These are phyloP conservation scores for Solanum sitiens DNA, from an alignment of 257 asterid genomes.

Conservation along the genomic window DNA sequence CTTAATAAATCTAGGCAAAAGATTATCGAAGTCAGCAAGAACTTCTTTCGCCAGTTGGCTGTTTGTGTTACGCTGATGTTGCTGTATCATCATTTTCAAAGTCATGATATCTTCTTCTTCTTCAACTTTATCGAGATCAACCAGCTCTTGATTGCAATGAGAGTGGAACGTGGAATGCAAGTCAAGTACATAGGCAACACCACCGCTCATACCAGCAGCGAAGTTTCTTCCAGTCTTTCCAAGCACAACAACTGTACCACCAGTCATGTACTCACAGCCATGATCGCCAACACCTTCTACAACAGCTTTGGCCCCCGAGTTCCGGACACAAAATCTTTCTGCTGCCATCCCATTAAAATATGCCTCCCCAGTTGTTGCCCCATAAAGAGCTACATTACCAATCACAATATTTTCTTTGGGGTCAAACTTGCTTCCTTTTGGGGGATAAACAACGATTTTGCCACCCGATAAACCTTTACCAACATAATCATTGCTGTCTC, in stretches of 20 bases:
- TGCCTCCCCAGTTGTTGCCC: slow-evolving; percentile 94
- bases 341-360: slow-evolving; percentile 99
- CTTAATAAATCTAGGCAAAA: slow-evolving; percentile 77
- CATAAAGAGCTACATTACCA: slow-evolving; percentile 97
- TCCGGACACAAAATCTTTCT: slow-evolving; percentile 94
- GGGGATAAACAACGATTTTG: slow-evolving; percentile 81
- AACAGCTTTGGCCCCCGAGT: slow-evolving; percentile 92
- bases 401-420: slow-evolving; percentile 92
- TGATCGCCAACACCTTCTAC: slow-evolving; percentile 99
- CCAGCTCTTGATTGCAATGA: slow-evolving; percentile 83
- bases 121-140: slow-evolving; percentile 83
- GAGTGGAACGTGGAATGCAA: slow-evolving; percentile 54
- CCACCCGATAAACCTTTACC: slow-evolving; percentile 99
- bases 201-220: slow-evolving; percentile 99
- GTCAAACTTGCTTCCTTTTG: slow-evolving; percentile 73
- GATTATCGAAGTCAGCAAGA: slow-evolving; percentile 61
- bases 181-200: slow-evolving; percentile 87
- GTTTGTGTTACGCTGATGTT: slow-evolving; percentile 90
- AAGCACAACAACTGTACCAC: slow-evolving; percentile 85
- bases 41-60: slow-evolving; percentile 78
- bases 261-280: slow-evolving; percentile 99
- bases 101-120: slow-evolving; percentile 80
- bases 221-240: slow-evolving; percentile 94
- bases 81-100: slow-evolving; percentile 91
- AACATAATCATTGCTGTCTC: slow-evolving; percentile 97